A percentile compares a stretch with the other conserved stretches of the same genome.
Evolutionary conservation across 2,329 filamentous ascomycete genomes (phyloP).

Genomic region (Ascomycota sp.): DNA sequence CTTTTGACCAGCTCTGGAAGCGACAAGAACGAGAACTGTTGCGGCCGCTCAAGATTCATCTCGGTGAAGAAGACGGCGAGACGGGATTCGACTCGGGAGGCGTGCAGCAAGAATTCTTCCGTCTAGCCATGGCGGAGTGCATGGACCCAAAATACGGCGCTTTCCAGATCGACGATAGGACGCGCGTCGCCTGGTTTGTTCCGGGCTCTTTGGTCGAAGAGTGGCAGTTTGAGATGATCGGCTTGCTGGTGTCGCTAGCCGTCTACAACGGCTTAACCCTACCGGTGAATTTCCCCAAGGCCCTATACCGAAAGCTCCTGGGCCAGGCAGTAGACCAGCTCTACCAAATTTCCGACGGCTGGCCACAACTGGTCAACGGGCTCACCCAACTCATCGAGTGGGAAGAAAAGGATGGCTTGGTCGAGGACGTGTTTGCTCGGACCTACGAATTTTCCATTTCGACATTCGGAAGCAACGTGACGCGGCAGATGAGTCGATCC

Average conservation of each 20-base stretch:
- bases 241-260: constrained; percentile 71
- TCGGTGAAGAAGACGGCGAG: constrained; percentile 67
- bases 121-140: constrained; percentile 59
- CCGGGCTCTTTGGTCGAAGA: constrained; percentile 62
- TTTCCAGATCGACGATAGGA: constrained; percentile 59
- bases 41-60: constrained; percentile 69
- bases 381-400: constrained; percentile 56
- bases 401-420: constrained; percentile 52
- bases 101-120: constrained; percentile 92
- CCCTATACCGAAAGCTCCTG: constrained; percentile 64
- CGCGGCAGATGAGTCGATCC: constrained; percentile 29
- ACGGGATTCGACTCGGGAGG: constrained; percentile 86
- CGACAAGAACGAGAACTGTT: constrained; percentile 64
- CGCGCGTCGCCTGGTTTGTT: constrained; percentile 72
- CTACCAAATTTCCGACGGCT: constrained; percentile 67
- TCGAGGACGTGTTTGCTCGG: constrained; percentile 63
- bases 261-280: constrained; percentile 86
- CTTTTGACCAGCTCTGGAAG: constrained; percentile 78
- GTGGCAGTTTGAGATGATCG: constrained; percentile 81
- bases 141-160: constrained; percentile 59
- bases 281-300: constrained; percentile 71
- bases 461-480: constrained; percentile 34
- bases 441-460: constrained; percentile 69
- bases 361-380: constrained; percentile 62
- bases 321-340: constrained; percentile 47